Conservation (phyloP, 2,329 filamentous ascomycete species). For the Beauveria sp. region DNA sequence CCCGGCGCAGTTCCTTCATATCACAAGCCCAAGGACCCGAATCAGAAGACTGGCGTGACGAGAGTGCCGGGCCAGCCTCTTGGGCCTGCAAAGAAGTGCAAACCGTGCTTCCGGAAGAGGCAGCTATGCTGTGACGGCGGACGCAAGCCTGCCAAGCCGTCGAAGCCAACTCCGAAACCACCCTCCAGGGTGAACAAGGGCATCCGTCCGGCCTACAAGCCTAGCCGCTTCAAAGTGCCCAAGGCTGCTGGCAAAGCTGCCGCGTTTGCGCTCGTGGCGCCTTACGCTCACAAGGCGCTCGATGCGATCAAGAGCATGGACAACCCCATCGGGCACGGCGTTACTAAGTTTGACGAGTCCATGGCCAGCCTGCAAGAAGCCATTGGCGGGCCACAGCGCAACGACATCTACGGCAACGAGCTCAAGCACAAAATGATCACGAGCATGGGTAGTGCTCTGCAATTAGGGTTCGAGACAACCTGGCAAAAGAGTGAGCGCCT, state of each 20-base stretch:
- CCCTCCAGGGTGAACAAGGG: not conserved
- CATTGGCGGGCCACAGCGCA: conserved; percentile 3
- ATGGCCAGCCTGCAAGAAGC: conserved; percentile 1
- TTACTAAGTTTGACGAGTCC: conserved; percentile 1
- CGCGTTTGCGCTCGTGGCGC: not conserved
- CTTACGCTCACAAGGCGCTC: not conserved
- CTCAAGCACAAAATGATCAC: not conserved
- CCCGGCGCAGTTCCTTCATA: not conserved
- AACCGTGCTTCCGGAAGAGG: not conserved
- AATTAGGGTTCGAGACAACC: not conserved
- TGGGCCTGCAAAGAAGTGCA: not conserved
- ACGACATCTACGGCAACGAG: conserved; percentile 2
- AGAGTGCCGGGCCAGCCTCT: not conserved
- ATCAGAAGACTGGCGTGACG: not conserved
- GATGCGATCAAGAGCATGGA: not conserved
- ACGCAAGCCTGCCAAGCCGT: not conserved
- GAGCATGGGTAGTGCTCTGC: not conserved
- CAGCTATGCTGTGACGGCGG: not conserved
- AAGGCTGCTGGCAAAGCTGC: not conserved
- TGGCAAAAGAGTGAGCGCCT: not conserved
- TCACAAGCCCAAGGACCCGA: not conserved
- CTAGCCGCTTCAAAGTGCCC: not conserved
- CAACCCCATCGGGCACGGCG: not conserved
- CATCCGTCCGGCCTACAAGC: not conserved
- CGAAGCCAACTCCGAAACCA: not conserved